A percentile compares a stretch with the other conserved stretches of the same genome.
These are phyloP conservation scores for Lablab purpureus DNA, from an alignment of 306 rosid genomes.

Conservation along the genomic window DNA sequence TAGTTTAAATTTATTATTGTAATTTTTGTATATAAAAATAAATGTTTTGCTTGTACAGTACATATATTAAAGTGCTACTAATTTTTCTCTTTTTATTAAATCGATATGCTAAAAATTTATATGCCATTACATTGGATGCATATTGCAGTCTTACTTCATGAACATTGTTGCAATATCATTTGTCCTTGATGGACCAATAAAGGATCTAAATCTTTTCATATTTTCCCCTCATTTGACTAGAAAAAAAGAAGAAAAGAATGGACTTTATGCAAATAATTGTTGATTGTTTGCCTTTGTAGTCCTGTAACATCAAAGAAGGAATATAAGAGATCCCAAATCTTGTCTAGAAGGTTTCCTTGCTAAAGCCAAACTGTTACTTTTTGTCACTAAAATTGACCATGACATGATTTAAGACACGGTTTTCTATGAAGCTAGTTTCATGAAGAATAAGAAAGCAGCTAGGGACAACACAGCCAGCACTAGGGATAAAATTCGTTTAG, in stretches of 20 bases:
- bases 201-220: neutral
- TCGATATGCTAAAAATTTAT: neutral
- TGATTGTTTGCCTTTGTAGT: neutral
- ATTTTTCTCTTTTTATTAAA: too few species aligned
- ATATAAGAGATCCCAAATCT: constrained; percentile 5
- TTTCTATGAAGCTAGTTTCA: constrained; percentile 36
- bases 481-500: constrained; percentile 5
- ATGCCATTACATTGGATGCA: neutral
- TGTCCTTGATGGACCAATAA: neutral
- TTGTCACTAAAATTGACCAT: neutral
- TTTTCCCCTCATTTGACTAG: neutral
- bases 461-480: constrained; percentile 42
- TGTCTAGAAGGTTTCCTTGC: neutral
- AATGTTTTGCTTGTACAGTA: too few species aligned
- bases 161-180: neutral
- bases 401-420: constrained; percentile 3
- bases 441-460: constrained; percentile 44
- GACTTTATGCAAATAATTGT: neutral
- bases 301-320: constrained; percentile 1
- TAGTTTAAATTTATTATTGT: too few species aligned
- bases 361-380: constrained; percentile 2
- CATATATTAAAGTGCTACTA: too few species aligned
- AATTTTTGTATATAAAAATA: too few species aligned
- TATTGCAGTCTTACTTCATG: neutral
- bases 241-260: neutral